Conservation (phyloP, 148 eudicot species). For the Persicaria maculosa region DNA sequence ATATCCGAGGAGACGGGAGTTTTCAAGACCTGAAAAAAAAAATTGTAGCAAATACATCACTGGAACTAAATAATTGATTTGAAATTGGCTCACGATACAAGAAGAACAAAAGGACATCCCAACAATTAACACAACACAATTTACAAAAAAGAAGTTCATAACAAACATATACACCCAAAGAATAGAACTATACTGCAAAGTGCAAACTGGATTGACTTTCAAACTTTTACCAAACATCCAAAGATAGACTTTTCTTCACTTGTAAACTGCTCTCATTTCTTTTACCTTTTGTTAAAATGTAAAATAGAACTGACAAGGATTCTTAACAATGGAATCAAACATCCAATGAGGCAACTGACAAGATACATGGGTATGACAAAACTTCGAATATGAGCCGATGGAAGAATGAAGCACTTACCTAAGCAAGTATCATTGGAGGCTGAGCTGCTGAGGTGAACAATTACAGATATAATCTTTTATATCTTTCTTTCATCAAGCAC, state of each 20-base stretch:
- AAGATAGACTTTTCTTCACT: no score
- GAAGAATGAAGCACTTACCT: no score
- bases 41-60: background rate
- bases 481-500: background rate
- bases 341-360: no score
- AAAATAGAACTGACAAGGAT: no score
- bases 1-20: slow-evolving; percentile 76
- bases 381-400: no score
- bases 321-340: no score
- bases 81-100: background rate
- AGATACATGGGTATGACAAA: no score
- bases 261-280: no score
- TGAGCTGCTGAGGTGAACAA: no score
- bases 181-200: background rate
- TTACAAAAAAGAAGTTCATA: background rate
- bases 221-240: no score
- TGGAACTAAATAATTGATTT: background rate
- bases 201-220: background rate
- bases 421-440: no score
- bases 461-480: background rate
- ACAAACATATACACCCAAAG: background rate
- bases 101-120: background rate
- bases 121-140: background rate
- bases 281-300: no score
- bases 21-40: slow-evolving; percentile 49